Evolutionary conservation across 2,329 filamentous ascomycete species (phyloP), one percentile per base, ranked within the genome.

Genomic region (Aureobasidium sp.): DNA sequence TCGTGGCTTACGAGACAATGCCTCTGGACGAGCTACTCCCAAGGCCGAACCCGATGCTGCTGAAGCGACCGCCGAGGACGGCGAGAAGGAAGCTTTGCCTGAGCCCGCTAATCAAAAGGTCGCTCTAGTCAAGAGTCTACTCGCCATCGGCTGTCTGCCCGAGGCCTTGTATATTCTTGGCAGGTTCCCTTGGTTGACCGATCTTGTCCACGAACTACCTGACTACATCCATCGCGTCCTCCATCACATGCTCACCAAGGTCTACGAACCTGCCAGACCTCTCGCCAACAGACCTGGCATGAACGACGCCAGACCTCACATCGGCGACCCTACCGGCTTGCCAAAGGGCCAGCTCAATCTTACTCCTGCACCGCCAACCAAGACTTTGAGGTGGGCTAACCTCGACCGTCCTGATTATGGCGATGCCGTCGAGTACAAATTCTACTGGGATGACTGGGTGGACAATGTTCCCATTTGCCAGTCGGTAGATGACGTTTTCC

Each of bases 401-500:
- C 85, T 91, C 5, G 92, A 96, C 68, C 87, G 85, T 67, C 82
- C 82, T 66, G 90, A 94, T 69, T 85, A 85, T 29, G 87, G 86
- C 61, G 90, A 87, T 22, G 82, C 83, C n/a, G 84, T 79, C 14
- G 81, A 89, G 58, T 97, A 97, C 73, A 85, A 89, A 37, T 97
- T 95, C 72, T 99, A 99, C 74, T 97, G 94, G 87, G 91, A 96
- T 63, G 94, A 97, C 68, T 99, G 94, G 94, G 82, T 87, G 2
- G 93, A 97, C 74, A 96, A 94, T 66, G 82, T 99, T 49, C 95
- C 94, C 0, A 78, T 96, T 22, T 99, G 94, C 71, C 92, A 96
- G 72, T 89, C 81, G 1, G 85, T 96, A 6, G 91, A 97, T 65
- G 94, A 99, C 71, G 82, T 99, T 15, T 94, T 97, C 73, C 86